phyloP scores from a whole-genome alignment of 192 early-diverging fungal genomes.

The Piromyces finnis region DNA sequence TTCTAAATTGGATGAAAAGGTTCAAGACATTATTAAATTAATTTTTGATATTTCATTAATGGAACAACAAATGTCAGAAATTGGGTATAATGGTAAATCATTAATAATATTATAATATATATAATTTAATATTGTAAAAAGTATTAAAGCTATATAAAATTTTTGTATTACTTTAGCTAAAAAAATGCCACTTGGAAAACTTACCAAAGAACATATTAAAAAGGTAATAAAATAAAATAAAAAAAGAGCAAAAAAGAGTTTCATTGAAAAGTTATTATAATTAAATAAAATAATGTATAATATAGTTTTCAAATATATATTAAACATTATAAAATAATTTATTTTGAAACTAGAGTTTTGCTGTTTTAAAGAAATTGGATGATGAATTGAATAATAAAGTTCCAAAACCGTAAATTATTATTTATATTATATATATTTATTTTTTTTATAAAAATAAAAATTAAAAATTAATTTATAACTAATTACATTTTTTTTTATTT shows the following conservation, averaged over 20 bases:
- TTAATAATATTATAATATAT: not conserved
- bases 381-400: constrained; percentile 9
- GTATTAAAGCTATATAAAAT: too few species aligned
- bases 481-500: constrained; percentile 10
- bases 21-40: constrained; percentile 42
- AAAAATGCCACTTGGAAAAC: constrained; percentile 60
- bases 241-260: too few species aligned
- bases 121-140: too few species aligned
- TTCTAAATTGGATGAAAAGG: constrained; percentile 17
- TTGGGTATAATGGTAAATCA: constrained; percentile 41
- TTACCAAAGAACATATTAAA: constrained; percentile 39
- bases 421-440: not conserved
- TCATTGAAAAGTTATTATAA: too few species aligned
- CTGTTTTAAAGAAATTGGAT: constrained; percentile 34
- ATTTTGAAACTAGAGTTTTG: constrained; percentile 14
- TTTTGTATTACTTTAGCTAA: constrained; percentile 10
- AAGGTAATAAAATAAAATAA: constrained; percentile 5
- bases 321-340: not conserved
- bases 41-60: constrained; percentile 48
- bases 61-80: constrained; percentile 35
- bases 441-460: constrained; percentile 6
- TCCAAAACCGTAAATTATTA: not conserved
- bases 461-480: not conserved
- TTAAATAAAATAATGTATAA: too few species aligned
- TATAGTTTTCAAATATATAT: not conserved